phyloP scores from a whole-genome alignment of 2,329 filamentous ascomycete species.

The Sporothrix euskadiensis region DNA sequence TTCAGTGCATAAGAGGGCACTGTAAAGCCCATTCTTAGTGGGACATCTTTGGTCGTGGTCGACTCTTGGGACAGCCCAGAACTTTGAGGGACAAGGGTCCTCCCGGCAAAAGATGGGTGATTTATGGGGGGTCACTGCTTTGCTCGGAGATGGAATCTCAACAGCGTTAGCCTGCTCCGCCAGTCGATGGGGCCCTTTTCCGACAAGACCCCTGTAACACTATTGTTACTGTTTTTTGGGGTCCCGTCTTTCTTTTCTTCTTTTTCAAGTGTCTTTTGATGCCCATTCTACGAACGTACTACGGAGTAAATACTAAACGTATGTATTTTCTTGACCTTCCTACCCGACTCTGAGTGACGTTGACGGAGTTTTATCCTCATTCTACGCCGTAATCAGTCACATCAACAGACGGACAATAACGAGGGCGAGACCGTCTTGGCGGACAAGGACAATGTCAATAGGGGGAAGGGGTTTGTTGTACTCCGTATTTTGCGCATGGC shows the following conservation, averaged over 20 bases:
- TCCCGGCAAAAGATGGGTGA: neutral
- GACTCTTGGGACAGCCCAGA: neutral
- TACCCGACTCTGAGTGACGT: neutral
- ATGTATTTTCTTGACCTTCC: neutral
- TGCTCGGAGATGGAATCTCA: slow-evolving; percentile 25
- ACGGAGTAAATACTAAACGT: too few species aligned
- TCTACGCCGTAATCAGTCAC: too few species aligned
- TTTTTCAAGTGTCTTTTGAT: neutral
- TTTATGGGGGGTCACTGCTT: neutral
- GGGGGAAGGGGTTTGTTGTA: neutral
- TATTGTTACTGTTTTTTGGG: neutral
- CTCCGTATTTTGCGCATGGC: slow-evolving; percentile 3
- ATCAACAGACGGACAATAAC: neutral
- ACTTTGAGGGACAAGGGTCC: neutral
- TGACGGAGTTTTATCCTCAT: neutral
- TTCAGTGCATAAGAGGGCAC: slow-evolving; percentile 3
- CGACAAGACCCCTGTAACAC: neutral
- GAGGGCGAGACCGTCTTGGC: slow-evolving; percentile 14
- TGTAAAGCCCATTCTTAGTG: neutral
- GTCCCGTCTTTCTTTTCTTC: neutral
- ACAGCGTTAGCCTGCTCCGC: slow-evolving; percentile 25
- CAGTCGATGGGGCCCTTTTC: neutral
- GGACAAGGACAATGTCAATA: neutral
- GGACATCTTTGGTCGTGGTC: too few species aligned
- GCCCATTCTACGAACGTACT: neutral